Base-by-base conservation (phyloP, 768 basidiomycete species). In the Rhodotorula sphaerocarpa region DNA sequence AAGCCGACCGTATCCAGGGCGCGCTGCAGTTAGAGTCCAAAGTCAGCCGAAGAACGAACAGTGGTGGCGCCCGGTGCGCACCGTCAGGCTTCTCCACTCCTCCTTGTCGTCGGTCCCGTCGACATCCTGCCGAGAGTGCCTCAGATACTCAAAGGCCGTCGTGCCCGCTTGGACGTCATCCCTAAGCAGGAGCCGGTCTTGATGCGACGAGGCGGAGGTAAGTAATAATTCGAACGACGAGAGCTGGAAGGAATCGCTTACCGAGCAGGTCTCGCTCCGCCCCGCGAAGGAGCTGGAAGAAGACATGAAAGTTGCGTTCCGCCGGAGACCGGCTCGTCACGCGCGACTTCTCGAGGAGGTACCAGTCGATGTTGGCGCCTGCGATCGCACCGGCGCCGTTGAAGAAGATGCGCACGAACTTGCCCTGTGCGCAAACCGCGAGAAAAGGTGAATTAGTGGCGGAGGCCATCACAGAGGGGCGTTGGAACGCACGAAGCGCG, bases 321-420 rank as follows among this genome's bases (percentile, higher is more conserved):
- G 87, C 88, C 61, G 86, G 84, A 65, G 84, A 88, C 56, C 95
- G 79, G 44, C 83, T 83, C 12, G 93, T 89, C 4, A 99, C 93
- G 66, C 95, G 79, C 72, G 90, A 92, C 80, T 99, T 99, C 79
- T 99, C 95, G 59, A 99, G 78, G 34, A 99, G 79, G 74, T 99
- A 99, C 95, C 95, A 97, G 75, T 99, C 92, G 63, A 97, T 90
- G 73, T 91, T 96, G 30, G 95, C 95, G 1, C 95, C 95, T 1
- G 91, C 87, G 60, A 99, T 99, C 68, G 89, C 90, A 3, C 93
- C 92, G 67, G 88, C 84, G 0, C 87, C 85, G 2, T 88, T 83
- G 76, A 99, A 99, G 73, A 86, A 87, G 64, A 99, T 97, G 48
- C 90, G 81, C 50, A 99, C 88, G 74, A 99, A 99, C 76, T 99